Evolutionary conservation across 176 grass and related monocot genomes (phyloP).

Genomic region (Carex scoparia): DNA sequence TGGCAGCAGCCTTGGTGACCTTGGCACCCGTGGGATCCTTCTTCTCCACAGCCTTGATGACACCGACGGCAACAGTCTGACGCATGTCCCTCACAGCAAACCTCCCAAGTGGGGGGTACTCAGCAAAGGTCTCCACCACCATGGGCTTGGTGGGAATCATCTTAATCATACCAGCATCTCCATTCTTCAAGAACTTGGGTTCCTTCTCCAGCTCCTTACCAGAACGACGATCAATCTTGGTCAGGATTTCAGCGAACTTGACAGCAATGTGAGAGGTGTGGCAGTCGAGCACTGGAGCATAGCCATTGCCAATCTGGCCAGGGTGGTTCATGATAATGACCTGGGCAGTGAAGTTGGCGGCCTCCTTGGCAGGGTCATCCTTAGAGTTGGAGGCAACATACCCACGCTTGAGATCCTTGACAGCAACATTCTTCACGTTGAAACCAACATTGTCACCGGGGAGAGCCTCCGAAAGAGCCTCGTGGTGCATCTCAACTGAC

Average conservation of each 20-base stretch:
- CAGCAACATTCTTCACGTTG: conserved; percentile 84
- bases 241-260: conserved; percentile 78
- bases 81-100: conserved; percentile 79
- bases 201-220: conserved; percentile 92
- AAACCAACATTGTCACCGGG: conserved; percentile 80
- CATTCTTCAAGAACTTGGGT: conserved; percentile 90
- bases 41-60: conserved; percentile 81
- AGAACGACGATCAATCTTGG: conserved; percentile 84
- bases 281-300: conserved; percentile 78
- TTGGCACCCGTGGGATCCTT: conserved; percentile 76
- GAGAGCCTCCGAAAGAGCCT: conserved; percentile 65
- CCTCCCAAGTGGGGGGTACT: conserved; percentile 61
- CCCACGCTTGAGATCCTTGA: conserved; percentile 86
- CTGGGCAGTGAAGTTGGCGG: conserved; percentile 73
- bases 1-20: conserved; percentile 77
- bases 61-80: conserved; percentile 75
- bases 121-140: conserved; percentile 76
- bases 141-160: conserved; percentile 96
- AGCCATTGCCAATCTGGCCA: conserved; percentile 82
- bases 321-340: conserved; percentile 99
- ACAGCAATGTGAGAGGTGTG: conserved; percentile 94
- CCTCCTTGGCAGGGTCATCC: conserved; percentile 92
- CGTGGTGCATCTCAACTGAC: conserved; percentile 96
- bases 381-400: conserved; percentile 83
- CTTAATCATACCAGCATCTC: conserved; percentile 84